These are phyloP conservation scores for Lachancea fermentati DNA, from an alignment of 805 yeast genomes.

Conservation along the genomic window DNA sequence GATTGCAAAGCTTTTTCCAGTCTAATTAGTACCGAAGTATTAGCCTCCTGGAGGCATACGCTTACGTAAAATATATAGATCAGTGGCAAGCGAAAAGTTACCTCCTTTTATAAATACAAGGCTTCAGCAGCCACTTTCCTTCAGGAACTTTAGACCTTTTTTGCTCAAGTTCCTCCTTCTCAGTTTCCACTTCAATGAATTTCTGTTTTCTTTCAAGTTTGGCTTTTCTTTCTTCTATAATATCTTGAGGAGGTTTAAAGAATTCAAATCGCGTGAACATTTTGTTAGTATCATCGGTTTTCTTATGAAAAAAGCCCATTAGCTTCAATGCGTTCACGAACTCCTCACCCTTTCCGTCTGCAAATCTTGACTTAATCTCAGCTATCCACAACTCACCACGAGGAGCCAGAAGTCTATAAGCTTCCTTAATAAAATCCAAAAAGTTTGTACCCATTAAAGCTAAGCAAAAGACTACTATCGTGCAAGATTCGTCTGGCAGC, in stretches of 20 bases:
- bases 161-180: constrained; percentile 51
- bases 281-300: constrained; percentile 79
- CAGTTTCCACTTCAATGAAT: constrained; percentile 66
- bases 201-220: constrained; percentile 56
- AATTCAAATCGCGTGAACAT: constrained; percentile 96
- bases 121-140: constrained; percentile 87
- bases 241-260: constrained; percentile 73
- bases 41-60: neutral
- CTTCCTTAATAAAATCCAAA: constrained; percentile 86
- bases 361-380: constrained; percentile 88
- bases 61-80: constrained; percentile 1
- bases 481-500: constrained; percentile 67
- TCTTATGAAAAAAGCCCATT: constrained; percentile 80
- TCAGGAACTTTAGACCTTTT: constrained; percentile 57
- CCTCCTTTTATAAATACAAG: constrained; percentile 92
- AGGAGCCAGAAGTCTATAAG: constrained; percentile 78
- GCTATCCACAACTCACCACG: constrained; percentile 97
- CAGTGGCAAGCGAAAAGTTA: constrained; percentile 23
- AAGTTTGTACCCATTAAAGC: constrained; percentile 98
- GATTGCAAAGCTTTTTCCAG: constrained; percentile 28
- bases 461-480: constrained; percentile 87
- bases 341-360: constrained; percentile 69
- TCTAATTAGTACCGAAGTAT: constrained; percentile 1
- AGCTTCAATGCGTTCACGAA: constrained; percentile 74
- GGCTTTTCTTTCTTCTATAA: constrained; percentile 55